A percentile compares a stretch with the other conserved stretches of the same genome.
Conservation (phyloP, 306 rosid genomes). For the Gynostemma pentaphyllum region DNA sequence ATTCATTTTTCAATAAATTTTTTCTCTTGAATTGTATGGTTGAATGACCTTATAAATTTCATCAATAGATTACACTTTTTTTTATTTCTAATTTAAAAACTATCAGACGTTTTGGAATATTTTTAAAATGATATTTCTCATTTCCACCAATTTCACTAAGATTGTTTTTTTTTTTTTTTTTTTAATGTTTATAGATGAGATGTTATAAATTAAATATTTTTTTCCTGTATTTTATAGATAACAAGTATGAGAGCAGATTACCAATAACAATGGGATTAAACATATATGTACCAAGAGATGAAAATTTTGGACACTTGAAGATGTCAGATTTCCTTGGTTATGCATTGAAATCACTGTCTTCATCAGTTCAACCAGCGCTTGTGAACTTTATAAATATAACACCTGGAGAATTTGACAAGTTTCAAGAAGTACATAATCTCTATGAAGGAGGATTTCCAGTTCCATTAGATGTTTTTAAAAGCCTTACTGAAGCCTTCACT, state of each 20-base stretch:
- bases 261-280: conserved; percentile 31
- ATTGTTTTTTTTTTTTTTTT: too few relatives aligned
- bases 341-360: conserved; percentile 49
- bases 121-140: too few relatives aligned
- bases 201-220: too few relatives aligned
- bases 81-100: too few relatives aligned
- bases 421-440: conserved; percentile 48
- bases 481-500: conserved; percentile 37
- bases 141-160: too few relatives aligned
- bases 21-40: too few relatives aligned
- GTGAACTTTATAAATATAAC: conserved; percentile 46
- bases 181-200: too few relatives aligned
- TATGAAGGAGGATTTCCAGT: conserved; percentile 61
- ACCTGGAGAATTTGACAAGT: conserved; percentile 49
- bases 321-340: conserved; percentile 65
- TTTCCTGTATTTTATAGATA: too few relatives aligned
- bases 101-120: too few relatives aligned
- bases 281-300: conserved; percentile 83
- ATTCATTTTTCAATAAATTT: too few relatives aligned
- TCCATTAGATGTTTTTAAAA: conserved; percentile 34
- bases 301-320: conserved; percentile 69
- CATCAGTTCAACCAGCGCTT: conserved; percentile 53
- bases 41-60: too few relatives aligned
- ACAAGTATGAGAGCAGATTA: conserved; percentile 44
- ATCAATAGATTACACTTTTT: too few relatives aligned